Percentiles rank a stretch among this genome's conserved stretches.
phyloP scores from a whole-genome alignment of 2,329 filamentous ascomycete genomes.

The Scolecobasidium constrictum region DNA sequence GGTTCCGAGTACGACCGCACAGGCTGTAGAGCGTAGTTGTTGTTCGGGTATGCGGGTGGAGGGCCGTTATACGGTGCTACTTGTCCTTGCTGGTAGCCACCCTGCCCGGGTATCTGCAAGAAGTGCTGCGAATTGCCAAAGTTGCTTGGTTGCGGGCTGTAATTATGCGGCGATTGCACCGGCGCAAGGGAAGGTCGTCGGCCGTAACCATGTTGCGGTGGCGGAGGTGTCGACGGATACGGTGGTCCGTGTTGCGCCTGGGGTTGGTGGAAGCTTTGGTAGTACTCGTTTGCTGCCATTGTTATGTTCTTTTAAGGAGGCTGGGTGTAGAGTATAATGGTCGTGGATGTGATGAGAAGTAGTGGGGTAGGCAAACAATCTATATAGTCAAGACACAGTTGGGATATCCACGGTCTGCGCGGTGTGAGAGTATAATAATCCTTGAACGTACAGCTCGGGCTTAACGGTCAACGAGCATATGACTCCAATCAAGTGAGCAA shows the following conservation, averaged over 20 bases:
- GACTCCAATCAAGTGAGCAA: too few species aligned
- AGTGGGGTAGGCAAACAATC: too few species aligned
- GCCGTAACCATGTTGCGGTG: not conserved
- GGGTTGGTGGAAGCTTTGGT: slow-evolving; percentile 5
- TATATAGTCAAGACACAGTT: too few species aligned
- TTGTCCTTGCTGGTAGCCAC: too few species aligned
- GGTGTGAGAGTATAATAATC: too few species aligned
- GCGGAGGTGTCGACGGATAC: not conserved
- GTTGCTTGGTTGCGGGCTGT: not conserved
- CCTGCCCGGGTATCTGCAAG: not conserved
- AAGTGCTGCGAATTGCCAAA: not conserved
- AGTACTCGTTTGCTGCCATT: slow-evolving; percentile 11
- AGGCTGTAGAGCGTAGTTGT: not conserved
- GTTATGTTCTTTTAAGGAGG: too few species aligned
- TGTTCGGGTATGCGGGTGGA: not conserved
- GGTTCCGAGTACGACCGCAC: slow-evolving; percentile 7
- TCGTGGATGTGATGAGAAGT: too few species aligned
- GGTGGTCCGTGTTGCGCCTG: not conserved
- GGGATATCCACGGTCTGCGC: too few species aligned
- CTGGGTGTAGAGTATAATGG: too few species aligned
- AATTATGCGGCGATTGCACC: not conserved
- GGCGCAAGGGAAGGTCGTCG: not conserved
- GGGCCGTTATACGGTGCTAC: not conserved
- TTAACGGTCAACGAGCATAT: too few species aligned
- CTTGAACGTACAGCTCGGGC: too few species aligned